Conservation (phyloP, 1,284 basidiomycete genomes). For the Athelia sp. region DNA sequence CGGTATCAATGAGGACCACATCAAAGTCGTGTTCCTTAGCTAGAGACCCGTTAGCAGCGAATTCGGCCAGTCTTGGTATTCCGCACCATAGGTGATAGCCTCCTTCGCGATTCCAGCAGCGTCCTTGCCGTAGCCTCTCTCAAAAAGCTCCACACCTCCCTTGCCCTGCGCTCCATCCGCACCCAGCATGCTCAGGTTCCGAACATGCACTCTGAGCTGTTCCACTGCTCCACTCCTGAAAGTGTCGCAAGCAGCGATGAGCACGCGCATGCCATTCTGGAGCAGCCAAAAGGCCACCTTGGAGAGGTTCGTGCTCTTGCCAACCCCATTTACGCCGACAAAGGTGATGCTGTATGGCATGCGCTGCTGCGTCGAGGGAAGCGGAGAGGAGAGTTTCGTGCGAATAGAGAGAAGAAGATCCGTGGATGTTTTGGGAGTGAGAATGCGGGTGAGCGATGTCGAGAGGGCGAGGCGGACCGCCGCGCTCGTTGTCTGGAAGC, state of each 20-base stretch:
- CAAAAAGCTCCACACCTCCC: slow-evolving; percentile 86
- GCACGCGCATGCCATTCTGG: slow-evolving; percentile 88
- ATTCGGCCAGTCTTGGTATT: too few species aligned
- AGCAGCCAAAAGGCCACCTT: slow-evolving; percentile 99
- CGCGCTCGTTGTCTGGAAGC: slow-evolving; percentile 81
- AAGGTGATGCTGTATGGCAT: slow-evolving; percentile 93
- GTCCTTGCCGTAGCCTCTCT: slow-evolving; percentile 97
- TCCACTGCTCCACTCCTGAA: slow-evolving; percentile 98
- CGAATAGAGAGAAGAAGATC: slow-evolving; percentile 85
- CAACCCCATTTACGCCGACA: slow-evolving; percentile 99
- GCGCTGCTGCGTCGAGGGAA: slow-evolving; percentile 68
- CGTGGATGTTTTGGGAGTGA: slow-evolving; percentile 96
- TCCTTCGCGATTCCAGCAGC: slow-evolving; percentile 97
- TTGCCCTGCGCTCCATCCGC: slow-evolving; percentile 68
- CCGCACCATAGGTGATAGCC: slow-evolving; percentile 82
- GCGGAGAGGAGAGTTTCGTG: slow-evolving; percentile 65
- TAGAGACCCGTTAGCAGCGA: slow-evolving; percentile 22
- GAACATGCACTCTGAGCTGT: slow-evolving; percentile 94
- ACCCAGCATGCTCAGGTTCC: slow-evolving; percentile 88
- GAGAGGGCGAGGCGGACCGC: slow-evolving; percentile 85
- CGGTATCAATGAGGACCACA: slow-evolving; percentile 94
- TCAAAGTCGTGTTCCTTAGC: slow-evolving; percentile 86
- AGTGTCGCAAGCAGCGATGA: slow-evolving; percentile 98
- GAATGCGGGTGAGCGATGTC: slow-evolving; percentile 84
- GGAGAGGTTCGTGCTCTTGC: slow-evolving; percentile 96